Evolutionary conservation across 2,329 filamentous ascomycete species (phyloP).

Genomic region (Ampelomyces quisqualis): DNA sequence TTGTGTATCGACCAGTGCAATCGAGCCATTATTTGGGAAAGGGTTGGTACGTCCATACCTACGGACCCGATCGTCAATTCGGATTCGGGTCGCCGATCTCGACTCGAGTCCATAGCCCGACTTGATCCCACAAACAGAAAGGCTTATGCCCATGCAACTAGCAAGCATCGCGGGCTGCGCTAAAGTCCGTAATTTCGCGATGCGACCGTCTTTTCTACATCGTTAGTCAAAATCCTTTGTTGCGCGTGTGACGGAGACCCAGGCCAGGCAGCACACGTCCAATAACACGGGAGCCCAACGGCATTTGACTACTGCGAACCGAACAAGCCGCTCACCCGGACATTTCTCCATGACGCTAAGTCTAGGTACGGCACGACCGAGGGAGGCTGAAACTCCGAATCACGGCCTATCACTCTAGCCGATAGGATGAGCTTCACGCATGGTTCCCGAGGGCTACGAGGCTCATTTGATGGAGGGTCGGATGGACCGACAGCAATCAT

Average conservation of each 20-base stretch:
- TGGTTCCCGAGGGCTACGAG: slow-evolving; percentile 5
- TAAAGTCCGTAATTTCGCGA: slow-evolving; percentile 10
- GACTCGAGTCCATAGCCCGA: slow-evolving; percentile 19
- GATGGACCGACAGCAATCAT: slow-evolving; percentile 9
- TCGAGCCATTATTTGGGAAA: slow-evolving; percentile 1
- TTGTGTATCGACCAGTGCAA: neutral
- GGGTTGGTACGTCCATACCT: neutral
- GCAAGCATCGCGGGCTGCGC: slow-evolving; percentile 4
- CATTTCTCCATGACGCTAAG: slow-evolving; percentile 14
- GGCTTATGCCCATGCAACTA: slow-evolving; percentile 4
- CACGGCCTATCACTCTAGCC: slow-evolving; percentile 18
- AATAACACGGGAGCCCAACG: slow-evolving; percentile 21
- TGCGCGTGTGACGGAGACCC: too few relatives aligned
- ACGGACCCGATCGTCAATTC: slow-evolving; percentile 2
- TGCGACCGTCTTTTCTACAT: neutral
- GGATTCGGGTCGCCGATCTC: slow-evolving; percentile 17
- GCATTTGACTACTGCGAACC: too few relatives aligned
- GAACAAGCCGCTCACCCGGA: too few relatives aligned
- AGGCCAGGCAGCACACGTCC: neutral
- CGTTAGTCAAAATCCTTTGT: too few relatives aligned
- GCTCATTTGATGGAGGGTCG: slow-evolving; percentile 19
- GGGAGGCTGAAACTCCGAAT: slow-evolving; percentile 34
- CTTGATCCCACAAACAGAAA: slow-evolving; percentile 7
- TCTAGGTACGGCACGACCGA: slow-evolving; percentile 18
- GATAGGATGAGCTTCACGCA: slow-evolving; percentile 13